Base-by-base conservation (phyloP, 345 rosid genomes). In the Balakata baccata region DNA sequence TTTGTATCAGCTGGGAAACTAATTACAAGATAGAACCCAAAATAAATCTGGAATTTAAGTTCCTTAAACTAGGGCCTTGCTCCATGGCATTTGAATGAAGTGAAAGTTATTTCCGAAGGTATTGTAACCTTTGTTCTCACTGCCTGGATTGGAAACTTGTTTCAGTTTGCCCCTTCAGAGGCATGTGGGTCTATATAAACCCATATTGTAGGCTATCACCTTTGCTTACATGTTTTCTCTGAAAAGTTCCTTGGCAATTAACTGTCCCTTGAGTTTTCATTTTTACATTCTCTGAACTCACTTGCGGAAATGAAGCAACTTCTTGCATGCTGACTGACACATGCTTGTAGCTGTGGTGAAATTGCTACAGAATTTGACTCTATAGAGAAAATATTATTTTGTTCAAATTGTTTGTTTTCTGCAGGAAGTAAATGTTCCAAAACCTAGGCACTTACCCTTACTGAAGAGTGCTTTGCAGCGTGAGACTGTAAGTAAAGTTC, bases 381-480 rank as follows among this genome's bases (percentile, higher is more conserved):
- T 34, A 3, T 29, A 37, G n/a, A 10, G 65, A 7, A 18, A 1
- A 64, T 41, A n/a, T 71, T 52, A 41, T 68, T n/a, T 56, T 11
- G 57, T 45, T 22, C 53, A 37, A 73, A 4, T 58, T 49, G 22
- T 22, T 16, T 50, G 49, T 41, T 53, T 78, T 71, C n/a, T 69
- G 78, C 89, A 95, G 98, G 94, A 89, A 68, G 86, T 73, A 81
- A 89, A 82, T 61, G 79, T 81, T 71, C 83, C 84, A 37, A 95
- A 90, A 79, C 92, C 94, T 8, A 87, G 88, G 81, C 96, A 95
- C 73, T 80, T 86, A 69, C 79, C 83, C 78, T 86, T 95, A 12
- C 79, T 92, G 70, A 87, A 84, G 84, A 89, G 93, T 78, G 97
- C 98, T 71, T 67, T 91, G 69, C 85, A 86, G 79, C 89, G 82